Evolutionary conservation across 2,329 filamentous ascomycete species (phyloP).

Genomic region (Incumbomyces delicatus): DNA sequence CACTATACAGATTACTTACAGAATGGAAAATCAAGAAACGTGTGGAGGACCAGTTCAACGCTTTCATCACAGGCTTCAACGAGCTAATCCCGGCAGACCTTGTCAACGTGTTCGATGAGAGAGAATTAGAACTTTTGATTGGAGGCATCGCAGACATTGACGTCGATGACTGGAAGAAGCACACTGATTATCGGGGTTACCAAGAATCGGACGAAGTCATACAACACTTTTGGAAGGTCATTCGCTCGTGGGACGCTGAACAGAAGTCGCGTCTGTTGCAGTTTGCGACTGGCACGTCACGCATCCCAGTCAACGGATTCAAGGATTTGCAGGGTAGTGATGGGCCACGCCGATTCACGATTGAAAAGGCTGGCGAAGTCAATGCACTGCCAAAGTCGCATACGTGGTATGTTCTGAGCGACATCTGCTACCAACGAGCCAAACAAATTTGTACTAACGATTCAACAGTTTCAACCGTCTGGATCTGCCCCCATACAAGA

Average conservation of each 20-base stretch:
- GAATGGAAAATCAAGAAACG: slow-evolving; percentile 99
- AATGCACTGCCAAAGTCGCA: slow-evolving; percentile 91
- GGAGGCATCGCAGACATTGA: slow-evolving; percentile 99
- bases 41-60: slow-evolving; percentile 95
- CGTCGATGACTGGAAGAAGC: slow-evolving; percentile 99
- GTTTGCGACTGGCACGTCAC: slow-evolving; percentile 93
- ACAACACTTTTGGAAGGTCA: slow-evolving; percentile 94
- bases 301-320: slow-evolving; percentile 98
- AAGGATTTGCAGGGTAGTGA: slow-evolving; percentile 97
- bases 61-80: slow-evolving; percentile 94
- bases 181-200: slow-evolving; percentile 97
- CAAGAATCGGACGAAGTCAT: slow-evolving; percentile 96
- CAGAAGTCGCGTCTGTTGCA: slow-evolving; percentile 94
- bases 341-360: slow-evolving; percentile 88
- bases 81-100: slow-evolving; percentile 93
- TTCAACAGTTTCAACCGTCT: slow-evolving; percentile 68
- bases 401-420: slow-evolving; percentile 66
- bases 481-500: slow-evolving; percentile 89
- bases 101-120: slow-evolving; percentile 97
- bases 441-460: not conserved
- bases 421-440: not conserved
- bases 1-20: slow-evolving; percentile 61
- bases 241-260: slow-evolving; percentile 93
- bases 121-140: slow-evolving; percentile 90
- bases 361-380: slow-evolving; percentile 91